Evolutionary conservation across 2,329 filamentous ascomycete genomes (phyloP).

Genomic region (Pyrenophora teres): DNA sequence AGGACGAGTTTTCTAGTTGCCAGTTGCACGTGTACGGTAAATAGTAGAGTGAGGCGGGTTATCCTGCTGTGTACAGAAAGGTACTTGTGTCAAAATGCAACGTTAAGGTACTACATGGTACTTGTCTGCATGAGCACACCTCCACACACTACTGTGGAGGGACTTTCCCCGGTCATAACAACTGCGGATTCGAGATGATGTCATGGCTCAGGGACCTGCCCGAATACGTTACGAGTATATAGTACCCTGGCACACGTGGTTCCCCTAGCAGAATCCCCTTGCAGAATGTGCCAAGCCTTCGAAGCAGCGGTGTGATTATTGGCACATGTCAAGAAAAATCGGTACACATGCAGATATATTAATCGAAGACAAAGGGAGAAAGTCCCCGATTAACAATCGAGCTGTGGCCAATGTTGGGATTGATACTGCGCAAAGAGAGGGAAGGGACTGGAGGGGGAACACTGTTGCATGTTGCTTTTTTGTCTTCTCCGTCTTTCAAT

Average conservation of each 20-base stretch:
- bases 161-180: too few species aligned
- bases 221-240: background rate
- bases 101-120: too few species aligned
- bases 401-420: background rate
- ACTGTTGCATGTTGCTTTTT: constrained; percentile 1
- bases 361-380: background rate
- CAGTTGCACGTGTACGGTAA: too few species aligned
- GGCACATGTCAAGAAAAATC: background rate
- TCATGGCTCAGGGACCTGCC: background rate
- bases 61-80: too few species aligned
- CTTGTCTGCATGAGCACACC: too few species aligned
- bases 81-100: too few species aligned
- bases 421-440: background rate
- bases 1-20: too few species aligned
- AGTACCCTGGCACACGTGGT: background rate
- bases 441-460: background rate
- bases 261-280: background rate
- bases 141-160: too few species aligned
- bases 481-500: background rate
- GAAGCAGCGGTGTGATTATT: constrained; percentile 4
- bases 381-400: background rate
- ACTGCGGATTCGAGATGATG: background rate
- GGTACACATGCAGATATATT: too few species aligned
- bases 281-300: background rate
- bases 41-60: too few species aligned